phyloP scores from a whole-genome alignment of 2,329 filamentous ascomycete genomes.

The Eutypa lata region DNA sequence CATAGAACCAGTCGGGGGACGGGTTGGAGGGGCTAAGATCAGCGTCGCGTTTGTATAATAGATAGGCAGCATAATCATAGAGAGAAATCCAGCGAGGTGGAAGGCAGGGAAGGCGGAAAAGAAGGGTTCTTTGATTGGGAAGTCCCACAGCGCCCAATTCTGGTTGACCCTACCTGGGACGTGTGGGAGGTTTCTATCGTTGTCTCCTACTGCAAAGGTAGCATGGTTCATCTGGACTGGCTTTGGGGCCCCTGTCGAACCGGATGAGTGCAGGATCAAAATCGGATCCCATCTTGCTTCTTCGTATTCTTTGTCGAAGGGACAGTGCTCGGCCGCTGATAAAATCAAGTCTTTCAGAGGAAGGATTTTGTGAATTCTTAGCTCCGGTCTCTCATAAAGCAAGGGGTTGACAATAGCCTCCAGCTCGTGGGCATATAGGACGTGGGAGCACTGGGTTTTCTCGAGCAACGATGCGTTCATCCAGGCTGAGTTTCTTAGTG shows the following conservation, averaged over 20 bases:
- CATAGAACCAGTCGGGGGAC: slow-evolving; percentile 9
- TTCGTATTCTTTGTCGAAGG: slow-evolving; percentile 11
- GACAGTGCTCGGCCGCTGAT: slow-evolving; percentile 2
- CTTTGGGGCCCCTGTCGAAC: slow-evolving; percentile 15
- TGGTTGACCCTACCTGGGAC: slow-evolving; percentile 14
- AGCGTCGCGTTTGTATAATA: slow-evolving; percentile 12
- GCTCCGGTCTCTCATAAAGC: background rate
- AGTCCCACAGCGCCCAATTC: slow-evolving; percentile 12
- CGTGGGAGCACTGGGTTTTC: slow-evolving; percentile 2
- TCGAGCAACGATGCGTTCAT: slow-evolving; percentile 5
- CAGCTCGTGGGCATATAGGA: slow-evolving; percentile 5
- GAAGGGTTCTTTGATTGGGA: slow-evolving; percentile 8
- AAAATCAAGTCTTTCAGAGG: slow-evolving; percentile 5
- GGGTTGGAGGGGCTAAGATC: slow-evolving; percentile 6
- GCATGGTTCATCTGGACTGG: slow-evolving; percentile 16
- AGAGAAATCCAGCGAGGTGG: slow-evolving; percentile 14
- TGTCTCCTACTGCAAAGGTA: slow-evolving; percentile 11
- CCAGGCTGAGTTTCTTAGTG: slow-evolving; percentile 5
- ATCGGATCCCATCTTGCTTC: slow-evolving; percentile 11
- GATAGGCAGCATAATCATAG: slow-evolving; percentile 12
- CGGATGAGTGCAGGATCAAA: slow-evolving; percentile 15
- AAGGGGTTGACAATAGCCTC: background rate
- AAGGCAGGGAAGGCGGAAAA: slow-evolving; percentile 15
- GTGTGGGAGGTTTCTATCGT: slow-evolving; percentile 7
- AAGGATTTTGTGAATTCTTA: background rate